A percentile compares a stretch with the other conserved stretches of the same genome.
Conservation (phyloP, 257 asterid species). For the Knoxia roxburghii region DNA sequence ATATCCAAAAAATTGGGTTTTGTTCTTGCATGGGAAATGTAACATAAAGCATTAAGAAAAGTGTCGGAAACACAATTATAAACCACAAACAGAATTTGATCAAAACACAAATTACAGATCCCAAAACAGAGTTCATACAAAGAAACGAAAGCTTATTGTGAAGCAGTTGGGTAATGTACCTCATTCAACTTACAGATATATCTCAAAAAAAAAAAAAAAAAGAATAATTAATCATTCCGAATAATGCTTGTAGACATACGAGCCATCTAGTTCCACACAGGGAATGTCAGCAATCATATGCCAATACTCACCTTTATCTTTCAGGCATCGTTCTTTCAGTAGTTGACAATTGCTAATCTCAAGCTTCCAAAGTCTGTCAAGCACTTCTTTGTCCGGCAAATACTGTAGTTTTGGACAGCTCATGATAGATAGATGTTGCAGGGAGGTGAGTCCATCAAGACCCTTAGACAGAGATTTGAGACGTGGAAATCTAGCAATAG, state of each 20-base stretch:
- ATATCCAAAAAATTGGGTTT: no score
- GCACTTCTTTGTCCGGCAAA: conserved; percentile 45
- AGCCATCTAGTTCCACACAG: conserved; percentile 58
- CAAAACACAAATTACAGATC: no score
- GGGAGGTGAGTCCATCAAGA: conserved; percentile 40
- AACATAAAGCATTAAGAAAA: no score
- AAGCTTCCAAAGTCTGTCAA: conserved; percentile 58
- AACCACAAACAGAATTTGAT: no score
- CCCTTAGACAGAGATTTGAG: conserved; percentile 45
- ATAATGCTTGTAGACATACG: conserved; percentile 31
- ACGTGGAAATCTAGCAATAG: conserved; percentile 54
- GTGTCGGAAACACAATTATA: no score
- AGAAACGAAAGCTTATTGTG: neutral
- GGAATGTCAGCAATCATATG: conserved; percentile 56
- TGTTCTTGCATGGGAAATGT: no score
- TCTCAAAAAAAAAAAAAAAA: no score
- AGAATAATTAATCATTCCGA: conserved; percentile 12
- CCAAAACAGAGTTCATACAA: no score
- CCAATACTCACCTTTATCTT: conserved; percentile 59
- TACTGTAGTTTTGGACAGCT: conserved; percentile 43
- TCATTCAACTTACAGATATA: neutral
- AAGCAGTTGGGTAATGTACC: neutral
- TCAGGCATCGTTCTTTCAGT: conserved; percentile 39
- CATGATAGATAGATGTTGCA: conserved; percentile 51
- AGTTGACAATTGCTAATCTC: conserved; percentile 50